phyloP scores from a whole-genome alignment of 2,329 filamentous ascomycete species.

The Pseudogymnoascus sp. region DNA sequence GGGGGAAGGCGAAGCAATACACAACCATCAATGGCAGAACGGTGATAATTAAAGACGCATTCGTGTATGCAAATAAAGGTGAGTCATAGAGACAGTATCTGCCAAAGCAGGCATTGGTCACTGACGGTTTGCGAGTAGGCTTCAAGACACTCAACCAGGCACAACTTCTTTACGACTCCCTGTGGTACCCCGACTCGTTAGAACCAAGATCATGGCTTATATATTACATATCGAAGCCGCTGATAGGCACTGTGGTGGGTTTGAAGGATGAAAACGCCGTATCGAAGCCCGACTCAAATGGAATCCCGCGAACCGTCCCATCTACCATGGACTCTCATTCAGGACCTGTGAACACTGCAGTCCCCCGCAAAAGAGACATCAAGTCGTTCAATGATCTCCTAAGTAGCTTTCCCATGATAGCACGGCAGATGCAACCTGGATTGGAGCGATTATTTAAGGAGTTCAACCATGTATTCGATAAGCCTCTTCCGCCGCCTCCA shows the following conservation, averaged over 20 bases:
- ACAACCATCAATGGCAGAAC: conserved; percentile 87
- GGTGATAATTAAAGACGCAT: conserved; percentile 86
- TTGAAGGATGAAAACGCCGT: conserved; percentile 26
- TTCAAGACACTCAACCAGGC: conserved; percentile 90
- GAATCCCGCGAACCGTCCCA: conserved; percentile 13
- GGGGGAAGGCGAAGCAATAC: conserved; percentile 90
- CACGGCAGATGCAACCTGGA: conserved; percentile 88
- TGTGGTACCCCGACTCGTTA: conserved; percentile 83
- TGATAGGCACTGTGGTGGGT: conserved; percentile 76
- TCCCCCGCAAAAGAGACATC: conserved; percentile 77
- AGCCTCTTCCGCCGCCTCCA: conserved; percentile 65
- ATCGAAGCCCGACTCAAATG: conserved; percentile 11
- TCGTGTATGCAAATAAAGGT: conserved; percentile 96
- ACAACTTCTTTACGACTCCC: conserved; percentile 70
- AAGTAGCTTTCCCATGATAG: conserved; percentile 89
- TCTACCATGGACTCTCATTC: conserved; percentile 12
- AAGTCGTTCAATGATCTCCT: conserved; percentile 84
- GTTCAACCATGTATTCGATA: conserved; percentile 73
- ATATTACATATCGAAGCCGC: conserved; percentile 86
- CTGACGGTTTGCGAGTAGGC: conserved; percentile 42
- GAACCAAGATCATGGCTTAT: conserved; percentile 92
- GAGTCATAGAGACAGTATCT: conserved; percentile 20
- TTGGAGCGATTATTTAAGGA: conserved; percentile 84
- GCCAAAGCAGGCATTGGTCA: conserved; percentile 7
- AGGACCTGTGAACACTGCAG: conserved; percentile 24